phyloP scores from a whole-genome alignment of 2,329 filamentous ascomycete species.

The Rhynchosporium agropyri region DNA sequence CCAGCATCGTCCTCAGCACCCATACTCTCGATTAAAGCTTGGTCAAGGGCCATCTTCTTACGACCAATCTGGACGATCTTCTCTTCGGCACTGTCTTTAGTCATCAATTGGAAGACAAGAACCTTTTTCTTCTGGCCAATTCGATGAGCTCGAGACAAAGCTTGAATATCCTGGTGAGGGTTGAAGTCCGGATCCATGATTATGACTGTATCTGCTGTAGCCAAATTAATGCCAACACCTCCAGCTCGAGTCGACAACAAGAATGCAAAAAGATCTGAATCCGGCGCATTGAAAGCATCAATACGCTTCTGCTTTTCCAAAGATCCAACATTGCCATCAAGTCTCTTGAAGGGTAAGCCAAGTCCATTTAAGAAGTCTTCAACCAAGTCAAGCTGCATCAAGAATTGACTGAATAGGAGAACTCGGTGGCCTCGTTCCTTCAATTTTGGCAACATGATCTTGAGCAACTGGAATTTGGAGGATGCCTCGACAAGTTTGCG shows the following conservation, averaged over 20 bases:
- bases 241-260: slow-evolving; percentile 91
- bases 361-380: slow-evolving; percentile 88
- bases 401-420: slow-evolving; percentile 93
- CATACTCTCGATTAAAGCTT: slow-evolving; percentile 91
- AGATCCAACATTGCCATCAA: slow-evolving; percentile 82
- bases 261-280: slow-evolving; percentile 85
- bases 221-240: slow-evolving; percentile 95
- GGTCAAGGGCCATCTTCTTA: slow-evolving; percentile 94
- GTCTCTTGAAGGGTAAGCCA: slow-evolving; percentile 71
- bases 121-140: slow-evolving; percentile 98
- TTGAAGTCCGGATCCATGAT: slow-evolving; percentile 62
- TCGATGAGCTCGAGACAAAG: slow-evolving; percentile 88
- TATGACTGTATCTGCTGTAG: slow-evolving; percentile 95
- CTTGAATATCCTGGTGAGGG: slow-evolving; percentile 96
- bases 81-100: slow-evolving; percentile 85
- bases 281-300: slow-evolving; percentile 86
- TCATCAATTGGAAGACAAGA: slow-evolving; percentile 92
- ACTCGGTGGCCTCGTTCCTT: slow-evolving; percentile 85
- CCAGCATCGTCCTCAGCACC: slow-evolving; percentile 78
- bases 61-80: slow-evolving; percentile 95
- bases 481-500: slow-evolving; percentile 89
- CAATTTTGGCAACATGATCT: slow-evolving; percentile 85
- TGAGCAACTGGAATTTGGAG: slow-evolving; percentile 81
- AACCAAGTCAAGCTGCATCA: slow-evolving; percentile 83
- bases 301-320: slow-evolving; percentile 93